Percentiles rank a stretch among this genome's conserved stretches.
These are phyloP conservation scores for Cynanchum wilfordii DNA, from an alignment of 257 asterid species.

Conservation along the genomic window DNA sequence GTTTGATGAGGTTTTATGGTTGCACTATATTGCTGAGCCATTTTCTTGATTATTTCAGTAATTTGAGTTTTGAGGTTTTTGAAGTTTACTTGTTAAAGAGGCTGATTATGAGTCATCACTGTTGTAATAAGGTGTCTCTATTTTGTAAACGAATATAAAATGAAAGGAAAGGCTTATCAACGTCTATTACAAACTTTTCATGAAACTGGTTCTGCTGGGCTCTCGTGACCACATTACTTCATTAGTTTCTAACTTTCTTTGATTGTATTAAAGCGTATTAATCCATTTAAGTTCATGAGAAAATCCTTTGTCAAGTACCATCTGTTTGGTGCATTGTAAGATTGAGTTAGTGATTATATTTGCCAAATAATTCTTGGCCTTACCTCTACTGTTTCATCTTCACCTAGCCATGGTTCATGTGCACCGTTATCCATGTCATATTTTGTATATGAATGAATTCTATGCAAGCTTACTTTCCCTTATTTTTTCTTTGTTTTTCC, in stretches of 20 bases:
- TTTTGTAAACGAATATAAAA: background rate
- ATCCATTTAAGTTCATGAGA: background rate
- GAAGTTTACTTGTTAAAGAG: background rate
- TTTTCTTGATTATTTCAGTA: background rate
- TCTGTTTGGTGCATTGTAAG: background rate
- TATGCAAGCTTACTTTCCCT: background rate
- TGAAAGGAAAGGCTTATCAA: background rate
- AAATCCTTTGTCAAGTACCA: background rate
- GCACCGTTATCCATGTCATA: background rate
- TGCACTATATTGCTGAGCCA: background rate
- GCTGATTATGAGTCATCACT: background rate
- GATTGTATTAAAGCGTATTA: background rate
- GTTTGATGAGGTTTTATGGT: background rate
- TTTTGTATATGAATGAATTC: background rate
- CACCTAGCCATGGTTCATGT: background rate
- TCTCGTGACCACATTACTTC: background rate
- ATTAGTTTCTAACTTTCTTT: background rate
- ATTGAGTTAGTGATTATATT: no score
- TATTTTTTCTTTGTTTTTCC: background rate
- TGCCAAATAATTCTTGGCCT: background rate
- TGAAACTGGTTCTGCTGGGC: background rate
- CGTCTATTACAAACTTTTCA: background rate
- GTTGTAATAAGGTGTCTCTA: background rate
- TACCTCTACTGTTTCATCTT: background rate
- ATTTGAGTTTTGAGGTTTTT: background rate